Conservation (phyloP, 225 moss, liverwort and hornwort species). For the Asterella californica region DNA sequence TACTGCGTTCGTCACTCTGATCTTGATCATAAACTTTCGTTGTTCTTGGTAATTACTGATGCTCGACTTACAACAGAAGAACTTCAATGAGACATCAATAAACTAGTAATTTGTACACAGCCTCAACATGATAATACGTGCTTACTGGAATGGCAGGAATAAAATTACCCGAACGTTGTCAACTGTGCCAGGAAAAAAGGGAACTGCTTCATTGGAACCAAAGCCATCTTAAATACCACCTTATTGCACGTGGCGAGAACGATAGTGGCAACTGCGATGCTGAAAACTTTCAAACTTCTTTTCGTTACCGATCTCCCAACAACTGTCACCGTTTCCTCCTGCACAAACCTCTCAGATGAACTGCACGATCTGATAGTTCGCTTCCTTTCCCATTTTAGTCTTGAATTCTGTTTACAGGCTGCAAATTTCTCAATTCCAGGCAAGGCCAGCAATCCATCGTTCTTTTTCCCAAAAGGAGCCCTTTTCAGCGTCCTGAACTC, state of each 20-base stretch:
- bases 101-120: not conserved
- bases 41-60: not conserved
- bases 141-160: not conserved
- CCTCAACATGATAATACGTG: not conserved
- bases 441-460: constrained; percentile 6
- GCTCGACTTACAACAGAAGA: not conserved
- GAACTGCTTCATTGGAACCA: constrained; percentile 68
- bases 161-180: constrained; percentile 55
- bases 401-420: not conserved
- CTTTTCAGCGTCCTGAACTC: not conserved
- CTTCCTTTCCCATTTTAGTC: not conserved
- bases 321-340: constrained; percentile 15
- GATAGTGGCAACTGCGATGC: constrained; percentile 48
- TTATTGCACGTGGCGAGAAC: constrained; percentile 66
- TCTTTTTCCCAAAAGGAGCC: not conserved
- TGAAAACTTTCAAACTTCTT: constrained; percentile 55
- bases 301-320: constrained; percentile 28
- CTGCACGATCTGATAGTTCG: constrained; percentile 1
- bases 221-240: constrained; percentile 84
- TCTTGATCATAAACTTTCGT: not conserved
- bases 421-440: not conserved
- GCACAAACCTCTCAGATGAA: constrained; percentile 9
- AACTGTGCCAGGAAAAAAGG: constrained; percentile 91
- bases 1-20: not conserved
- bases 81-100: not conserved